Conservation (phyloP, 345 rosid species). For the Hirschfeldia incana region DNA sequence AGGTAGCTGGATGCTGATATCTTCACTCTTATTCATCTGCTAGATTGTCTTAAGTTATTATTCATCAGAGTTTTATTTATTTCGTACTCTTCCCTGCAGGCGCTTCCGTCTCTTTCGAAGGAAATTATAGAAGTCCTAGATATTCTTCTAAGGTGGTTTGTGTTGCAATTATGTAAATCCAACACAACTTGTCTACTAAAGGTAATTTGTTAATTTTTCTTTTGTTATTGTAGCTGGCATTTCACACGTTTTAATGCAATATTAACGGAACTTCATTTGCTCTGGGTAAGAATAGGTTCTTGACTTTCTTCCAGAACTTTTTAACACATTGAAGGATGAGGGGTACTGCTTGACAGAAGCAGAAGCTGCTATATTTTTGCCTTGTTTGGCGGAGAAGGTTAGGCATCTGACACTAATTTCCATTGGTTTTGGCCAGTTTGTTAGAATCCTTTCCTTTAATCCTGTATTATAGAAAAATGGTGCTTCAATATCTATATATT, state of each 20-base stretch:
- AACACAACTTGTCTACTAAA: slow-evolving; percentile 92
- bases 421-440: slow-evolving; percentile 9
- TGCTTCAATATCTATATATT: background rate
- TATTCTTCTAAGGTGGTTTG: slow-evolving; percentile 91
- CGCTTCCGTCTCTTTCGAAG: slow-evolving; percentile 68
- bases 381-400: slow-evolving; percentile 96
- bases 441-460: background rate
- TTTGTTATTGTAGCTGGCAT: slow-evolving; percentile 8
- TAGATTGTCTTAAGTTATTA: slow-evolving; percentile 16
- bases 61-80: background rate
- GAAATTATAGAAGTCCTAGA: slow-evolving; percentile 87
- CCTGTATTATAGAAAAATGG: background rate
- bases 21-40: slow-evolving; percentile 7
- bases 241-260: slow-evolving; percentile 8
- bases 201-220: slow-evolving; percentile 47
- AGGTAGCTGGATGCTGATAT: slow-evolving; percentile 50
- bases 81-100: slow-evolving; percentile 47
- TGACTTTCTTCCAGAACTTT: slow-evolving; percentile 92
- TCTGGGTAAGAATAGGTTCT: slow-evolving; percentile 66
- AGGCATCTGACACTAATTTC: slow-evolving; percentile 16
- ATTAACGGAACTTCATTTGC: slow-evolving; percentile 13
- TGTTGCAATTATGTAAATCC: slow-evolving; percentile 89
- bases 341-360: slow-evolving; percentile 81
- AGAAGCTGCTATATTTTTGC: slow-evolving; percentile 95
- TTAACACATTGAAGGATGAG: slow-evolving; percentile 73